A percentile compares a stretch with the other conserved stretches of the same genome.
Conservation (phyloP, 202 grass and related monocot genomes). For the Zoysia matrella region DNA sequence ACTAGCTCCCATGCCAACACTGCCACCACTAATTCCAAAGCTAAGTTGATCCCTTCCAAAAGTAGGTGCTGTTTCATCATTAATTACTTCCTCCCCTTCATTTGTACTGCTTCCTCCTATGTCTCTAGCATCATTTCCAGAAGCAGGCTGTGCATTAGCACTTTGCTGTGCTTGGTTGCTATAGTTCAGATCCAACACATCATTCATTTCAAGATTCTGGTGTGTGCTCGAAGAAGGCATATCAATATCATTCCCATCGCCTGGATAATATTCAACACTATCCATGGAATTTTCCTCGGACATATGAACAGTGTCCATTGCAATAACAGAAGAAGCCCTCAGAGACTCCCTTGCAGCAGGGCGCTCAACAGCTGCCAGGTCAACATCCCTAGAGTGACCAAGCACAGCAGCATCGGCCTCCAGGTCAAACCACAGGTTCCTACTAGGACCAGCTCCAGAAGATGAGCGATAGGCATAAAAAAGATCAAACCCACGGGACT, state of each 20-base stretch:
- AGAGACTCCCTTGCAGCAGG: conserved; percentile 75
- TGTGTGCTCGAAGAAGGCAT: conserved; percentile 79
- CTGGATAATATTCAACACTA: conserved; percentile 94
- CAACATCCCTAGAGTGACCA: conserved; percentile 50
- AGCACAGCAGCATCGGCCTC: conserved; percentile 62
- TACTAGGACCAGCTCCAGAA: conserved; percentile 92
- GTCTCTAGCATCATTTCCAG: conserved; percentile 82
- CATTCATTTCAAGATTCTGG: conserved; percentile 83
- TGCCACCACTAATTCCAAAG: conserved; percentile 92
- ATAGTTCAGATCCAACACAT: conserved; percentile 84
- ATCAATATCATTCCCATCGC: conserved; percentile 66
- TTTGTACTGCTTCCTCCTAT: conserved; percentile 97
- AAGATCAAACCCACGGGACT: conserved; percentile 69
- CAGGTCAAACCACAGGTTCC: conserved; percentile 80
- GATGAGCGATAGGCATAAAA: conserved; percentile 66
- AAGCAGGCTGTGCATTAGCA: conserved; percentile 73
- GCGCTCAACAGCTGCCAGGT: conserved; percentile 46
- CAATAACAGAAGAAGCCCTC: conserved; percentile 91
- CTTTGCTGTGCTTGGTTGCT: conserved; percentile 98
- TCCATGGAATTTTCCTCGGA: conserved; percentile 89
- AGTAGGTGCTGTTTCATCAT: conserved; percentile 75
- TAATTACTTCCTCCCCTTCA: conserved; percentile 93
- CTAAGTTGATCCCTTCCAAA: conserved; percentile 85
- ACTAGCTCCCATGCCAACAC: conserved; percentile 97
- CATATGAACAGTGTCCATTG: conserved; percentile 75